phyloP scores from a whole-genome alignment of 2,329 filamentous ascomycete species.

The Shiraia bambusicola region DNA sequence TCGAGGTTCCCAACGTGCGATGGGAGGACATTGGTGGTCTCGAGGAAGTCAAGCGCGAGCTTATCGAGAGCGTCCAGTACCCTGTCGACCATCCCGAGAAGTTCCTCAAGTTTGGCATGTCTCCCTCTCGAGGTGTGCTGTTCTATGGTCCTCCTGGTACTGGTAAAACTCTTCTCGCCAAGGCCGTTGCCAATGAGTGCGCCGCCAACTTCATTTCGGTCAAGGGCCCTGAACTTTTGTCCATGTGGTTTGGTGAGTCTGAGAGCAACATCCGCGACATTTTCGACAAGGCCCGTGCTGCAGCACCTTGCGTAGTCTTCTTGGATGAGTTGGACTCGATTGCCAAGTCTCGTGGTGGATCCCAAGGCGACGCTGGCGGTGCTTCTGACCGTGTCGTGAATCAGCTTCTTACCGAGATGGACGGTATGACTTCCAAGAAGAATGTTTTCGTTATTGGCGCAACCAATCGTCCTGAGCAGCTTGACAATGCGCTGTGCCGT shows the following conservation, averaged over 20 bases:
- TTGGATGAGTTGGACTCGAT: conserved; percentile 98
- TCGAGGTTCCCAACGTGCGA: conserved; percentile 98
- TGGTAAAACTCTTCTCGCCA: conserved; percentile 99
- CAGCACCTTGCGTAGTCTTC: conserved; percentile 98
- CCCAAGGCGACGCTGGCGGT: conserved; percentile 92
- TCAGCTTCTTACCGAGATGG: conserved; percentile 99
- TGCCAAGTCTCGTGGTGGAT: conserved; percentile 98
- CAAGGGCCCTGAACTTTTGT: conserved; percentile 96
- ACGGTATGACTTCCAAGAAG: conserved; percentile 99
- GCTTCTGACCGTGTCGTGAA: conserved; percentile 99
- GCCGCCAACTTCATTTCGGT: conserved; percentile 99
- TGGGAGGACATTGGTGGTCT: conserved; percentile 99
- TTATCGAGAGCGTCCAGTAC: conserved; percentile 98
- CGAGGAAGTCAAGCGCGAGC: conserved; percentile 97
- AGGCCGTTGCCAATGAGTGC: conserved; percentile 98
- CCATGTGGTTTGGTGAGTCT: conserved; percentile 99
- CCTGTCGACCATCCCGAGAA: conserved; percentile 99
- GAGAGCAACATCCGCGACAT: conserved; percentile 99
- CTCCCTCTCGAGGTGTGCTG: conserved; percentile 94
- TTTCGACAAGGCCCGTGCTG: conserved; percentile 98
- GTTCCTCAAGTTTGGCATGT: conserved; percentile 99
- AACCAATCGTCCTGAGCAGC: conserved; percentile 97
- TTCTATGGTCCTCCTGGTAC: conserved; percentile 99
- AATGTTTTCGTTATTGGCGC: conserved; percentile 99
- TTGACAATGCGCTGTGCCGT: conserved; percentile 96